Base-by-base conservation (phyloP, 2,329 filamentous ascomycete species). In the Chrysoporthe austroafricana region DNA sequence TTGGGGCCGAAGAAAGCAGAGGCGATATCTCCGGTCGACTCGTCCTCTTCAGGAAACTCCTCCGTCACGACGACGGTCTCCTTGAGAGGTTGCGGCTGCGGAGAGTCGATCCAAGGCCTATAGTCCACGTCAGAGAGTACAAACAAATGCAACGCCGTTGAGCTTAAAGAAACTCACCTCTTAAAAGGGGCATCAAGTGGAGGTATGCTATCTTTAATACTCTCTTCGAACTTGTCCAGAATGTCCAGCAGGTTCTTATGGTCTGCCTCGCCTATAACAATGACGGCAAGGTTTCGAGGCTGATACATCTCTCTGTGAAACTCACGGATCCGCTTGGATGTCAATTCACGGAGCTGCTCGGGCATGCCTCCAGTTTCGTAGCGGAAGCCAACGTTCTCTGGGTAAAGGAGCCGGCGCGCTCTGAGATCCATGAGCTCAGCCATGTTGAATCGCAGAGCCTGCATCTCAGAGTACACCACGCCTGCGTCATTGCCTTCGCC, bases 311-410 rank as follows among this genome's bases (percentile, higher is more conserved):
- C 92, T 70, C 90, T 90, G 78, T 99, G 96, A 74, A 98, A 99
- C 68, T 90, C 88, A n/a, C 96, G 90, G 72, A 99, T 99, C 50
- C 94, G 90, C 63, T 97, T 91, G 1, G 94, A 89, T 0, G 93
- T 96, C 59, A 99, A 82, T 3, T 94, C 89, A 54, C 96, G 90
- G 62, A 99, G 84, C 44, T 94, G 91, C 73, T 97, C 93, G 82
- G 96, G 96, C 90, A 97, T 93, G 16, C 96, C 96, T 14, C 96
- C 96, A n/a, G 96, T 99, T 80, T 99, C 96, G 73, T 97, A 98
- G 68, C 95, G 90, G 76, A 97, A 99, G 2, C 96, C 96, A 66
- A 96, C 89, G 59, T 92, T 91, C 77, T 96, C 89, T 0, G 94
- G 94, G 73, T 98, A 99, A 46, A 97, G 83, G 57, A 96, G 82